A percentile compares a stretch with the other conserved stretches of the same genome.
Evolutionary conservation across 345 rosid genomes (phyloP).

Genomic region (Rhodomyrtus tomentosa): DNA sequence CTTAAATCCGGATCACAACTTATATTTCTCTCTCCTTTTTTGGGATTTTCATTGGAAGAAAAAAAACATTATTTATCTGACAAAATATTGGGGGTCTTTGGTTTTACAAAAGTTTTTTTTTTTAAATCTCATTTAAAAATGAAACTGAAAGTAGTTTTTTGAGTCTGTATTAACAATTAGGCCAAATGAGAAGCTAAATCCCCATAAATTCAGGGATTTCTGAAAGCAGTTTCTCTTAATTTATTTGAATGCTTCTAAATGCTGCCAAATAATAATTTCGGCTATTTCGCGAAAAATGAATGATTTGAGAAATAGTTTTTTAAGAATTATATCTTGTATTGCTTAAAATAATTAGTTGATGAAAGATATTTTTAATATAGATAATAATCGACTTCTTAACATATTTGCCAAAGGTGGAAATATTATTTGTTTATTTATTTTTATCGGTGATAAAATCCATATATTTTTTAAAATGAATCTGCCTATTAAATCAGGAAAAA

Average conservation of each 20-base stretch:
- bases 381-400: not conserved
- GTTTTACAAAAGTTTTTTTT: not conserved
- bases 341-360: too few species aligned
- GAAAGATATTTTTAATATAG: too few species aligned
- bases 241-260: too few species aligned
- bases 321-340: too few species aligned
- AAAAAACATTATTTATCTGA: not conserved
- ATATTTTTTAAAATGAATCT: too few species aligned
- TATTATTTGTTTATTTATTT: not conserved
- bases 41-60: not conserved
- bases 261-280: too few species aligned
- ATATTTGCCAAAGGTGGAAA: not conserved
- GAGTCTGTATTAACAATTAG: not conserved
- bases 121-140: not conserved
- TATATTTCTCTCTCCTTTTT: not conserved
- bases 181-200: not conserved
- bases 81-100: not conserved
- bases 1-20: not conserved
- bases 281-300: too few species aligned
- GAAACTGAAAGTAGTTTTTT: not conserved
- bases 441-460: not conserved
- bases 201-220: not conserved
- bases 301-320: too few species aligned
- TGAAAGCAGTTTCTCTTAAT: too few species aligned
- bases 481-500: not conserved